Evolutionary conservation across 495 filamentous ascomycete species (phyloP).

Genomic region (Cercophora samala): DNA sequence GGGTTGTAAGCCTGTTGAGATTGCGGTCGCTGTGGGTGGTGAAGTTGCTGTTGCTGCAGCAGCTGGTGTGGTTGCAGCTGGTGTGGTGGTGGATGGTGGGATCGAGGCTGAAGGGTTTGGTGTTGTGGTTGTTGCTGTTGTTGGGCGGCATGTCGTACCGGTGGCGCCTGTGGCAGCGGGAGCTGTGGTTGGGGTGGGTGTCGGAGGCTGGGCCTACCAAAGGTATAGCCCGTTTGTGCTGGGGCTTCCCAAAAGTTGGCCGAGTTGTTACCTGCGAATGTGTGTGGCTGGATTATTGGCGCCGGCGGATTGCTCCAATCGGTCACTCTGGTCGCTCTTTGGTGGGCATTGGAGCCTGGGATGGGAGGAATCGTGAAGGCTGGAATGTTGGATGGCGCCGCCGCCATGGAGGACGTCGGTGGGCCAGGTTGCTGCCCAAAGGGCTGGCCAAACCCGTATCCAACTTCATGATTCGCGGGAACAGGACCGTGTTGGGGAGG

Average conservation of each 20-base stretch:
- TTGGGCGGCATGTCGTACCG: not conserved
- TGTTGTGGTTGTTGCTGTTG: not conserved
- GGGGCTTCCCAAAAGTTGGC: slow-evolving; percentile 22
- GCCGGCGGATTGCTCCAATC: slow-evolving; percentile 50
- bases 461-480: slow-evolving; percentile 10
- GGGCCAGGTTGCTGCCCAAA: slow-evolving; percentile 2
- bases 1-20: not conserved
- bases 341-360: slow-evolving; percentile 8
- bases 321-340: slow-evolving; percentile 36
- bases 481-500: not conserved
- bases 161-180: not conserved
- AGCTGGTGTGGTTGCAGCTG: not conserved
- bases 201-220: not conserved
- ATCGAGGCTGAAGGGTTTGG: not conserved
- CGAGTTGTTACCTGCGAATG: slow-evolving; percentile 17
- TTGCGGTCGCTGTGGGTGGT: not conserved
- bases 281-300: slow-evolving; percentile 48
- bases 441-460: not conserved
- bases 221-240: slow-evolving; percentile 10
- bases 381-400: slow-evolving; percentile 11
- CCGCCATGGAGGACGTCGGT: slow-evolving; percentile 20
- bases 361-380: slow-evolving; percentile 41
- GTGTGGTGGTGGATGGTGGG: not conserved
- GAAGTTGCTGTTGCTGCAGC: not conserved
- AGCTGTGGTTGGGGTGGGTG: not conserved